Evolutionary conservation across 2,329 filamentous ascomycete genomes (phyloP).

Genomic region (Diaporthe aspalathi): DNA sequence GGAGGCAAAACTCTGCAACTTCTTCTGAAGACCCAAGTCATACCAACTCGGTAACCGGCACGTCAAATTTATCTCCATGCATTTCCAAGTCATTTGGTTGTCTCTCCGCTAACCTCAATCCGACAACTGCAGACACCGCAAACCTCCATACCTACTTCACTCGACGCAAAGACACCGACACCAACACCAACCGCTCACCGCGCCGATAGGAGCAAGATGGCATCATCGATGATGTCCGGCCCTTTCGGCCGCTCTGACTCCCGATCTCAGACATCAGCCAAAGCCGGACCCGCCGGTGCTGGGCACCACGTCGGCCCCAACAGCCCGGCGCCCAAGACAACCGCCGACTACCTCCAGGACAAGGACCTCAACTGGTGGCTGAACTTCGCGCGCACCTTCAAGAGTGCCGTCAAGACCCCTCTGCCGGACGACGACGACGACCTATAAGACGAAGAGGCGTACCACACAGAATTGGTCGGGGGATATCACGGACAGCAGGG

Average conservation of each 20-base stretch:
- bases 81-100: neutral
- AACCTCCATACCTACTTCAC: neutral
- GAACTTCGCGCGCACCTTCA: constrained; percentile 13
- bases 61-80: neutral
- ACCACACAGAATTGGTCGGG: too few relatives aligned
- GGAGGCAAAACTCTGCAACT: neutral
- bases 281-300: too few relatives aligned
- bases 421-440: constrained; percentile 5
- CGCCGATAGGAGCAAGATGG: neutral
- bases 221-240: neutral
- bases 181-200: neutral
- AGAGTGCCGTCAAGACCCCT: constrained; percentile 13
- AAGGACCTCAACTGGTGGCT: constrained; percentile 27
- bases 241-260: neutral
- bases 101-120: constrained; percentile 12
- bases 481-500: neutral
- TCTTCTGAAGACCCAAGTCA: too few relatives aligned
- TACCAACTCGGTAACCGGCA: too few relatives aligned
- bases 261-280: neutral
- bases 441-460: neutral
- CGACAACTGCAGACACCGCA: neutral
- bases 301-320: too few relatives aligned
- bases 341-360: neutral
- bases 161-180: neutral
- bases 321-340: neutral